phyloP scores from a whole-genome alignment of 75 land plant genomes.

The Larix kaempferi region DNA sequence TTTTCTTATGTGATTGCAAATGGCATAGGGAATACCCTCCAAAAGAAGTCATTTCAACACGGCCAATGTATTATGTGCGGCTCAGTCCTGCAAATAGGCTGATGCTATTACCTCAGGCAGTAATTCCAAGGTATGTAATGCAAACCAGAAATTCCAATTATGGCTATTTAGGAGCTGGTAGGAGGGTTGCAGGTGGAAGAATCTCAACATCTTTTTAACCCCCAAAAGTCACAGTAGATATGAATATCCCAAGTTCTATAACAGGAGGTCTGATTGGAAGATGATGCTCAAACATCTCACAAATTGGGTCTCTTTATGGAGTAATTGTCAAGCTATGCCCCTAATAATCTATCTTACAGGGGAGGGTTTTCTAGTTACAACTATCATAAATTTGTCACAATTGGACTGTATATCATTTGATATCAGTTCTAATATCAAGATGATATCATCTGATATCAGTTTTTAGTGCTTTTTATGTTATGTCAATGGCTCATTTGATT shows the following conservation, averaged over 20 bases:
- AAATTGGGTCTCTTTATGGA: slow-evolving; percentile 57
- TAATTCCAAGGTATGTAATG: slow-evolving; percentile 28
- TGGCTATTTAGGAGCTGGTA: neutral
- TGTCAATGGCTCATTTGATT: no score
- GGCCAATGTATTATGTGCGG: slow-evolving; percentile 27
- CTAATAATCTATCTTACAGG: neutral
- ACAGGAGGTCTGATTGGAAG: slow-evolving; percentile 67
- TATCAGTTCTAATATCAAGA: no score
- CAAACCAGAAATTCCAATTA: neutral
- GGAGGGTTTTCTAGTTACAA: neutral
- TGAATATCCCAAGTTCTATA: slow-evolving; percentile 40
- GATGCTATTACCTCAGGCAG: slow-evolving; percentile 26
- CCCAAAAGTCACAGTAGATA: slow-evolving; percentile 48
- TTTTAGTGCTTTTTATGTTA: no score
- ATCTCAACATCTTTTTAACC: slow-evolving; percentile 13
- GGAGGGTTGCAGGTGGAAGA: slow-evolving; percentile 2
- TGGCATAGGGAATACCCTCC: slow-evolving; percentile 56
- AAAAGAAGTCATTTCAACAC: slow-evolving; percentile 48
- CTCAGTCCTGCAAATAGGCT: slow-evolving; percentile 10
- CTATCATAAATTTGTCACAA: neutral
- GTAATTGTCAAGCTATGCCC: slow-evolving; percentile 49
- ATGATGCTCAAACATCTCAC: slow-evolving; percentile 59
- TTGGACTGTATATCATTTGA: no score
- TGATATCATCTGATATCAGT: no score
- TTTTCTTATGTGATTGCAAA: slow-evolving; percentile 1